Evolutionary conservation across 768 basidiomycete species (phyloP).

Genomic region (Bullera alba): DNA sequence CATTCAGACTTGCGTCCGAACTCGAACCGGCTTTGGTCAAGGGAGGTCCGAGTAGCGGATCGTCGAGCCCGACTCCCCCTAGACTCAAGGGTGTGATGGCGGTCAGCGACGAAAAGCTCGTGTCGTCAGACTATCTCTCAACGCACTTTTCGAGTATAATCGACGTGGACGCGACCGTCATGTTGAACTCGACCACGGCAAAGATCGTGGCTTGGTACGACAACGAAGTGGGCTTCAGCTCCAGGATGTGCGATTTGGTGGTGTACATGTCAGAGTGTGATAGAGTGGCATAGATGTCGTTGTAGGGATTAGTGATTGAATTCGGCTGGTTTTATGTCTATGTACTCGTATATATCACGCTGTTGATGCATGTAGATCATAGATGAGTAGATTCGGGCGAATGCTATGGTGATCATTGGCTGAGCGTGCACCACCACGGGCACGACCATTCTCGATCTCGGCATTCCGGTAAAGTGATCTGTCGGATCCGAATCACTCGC

Average conservation of each 20-base stretch:
- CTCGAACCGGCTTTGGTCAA: conserved; percentile 11
- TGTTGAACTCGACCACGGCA: conserved; percentile 36
- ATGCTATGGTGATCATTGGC: too few species aligned
- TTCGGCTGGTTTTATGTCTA: too few species aligned
- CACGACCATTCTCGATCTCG: too few species aligned
- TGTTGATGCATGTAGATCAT: too few species aligned
- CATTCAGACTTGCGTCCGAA: conserved; percentile 36
- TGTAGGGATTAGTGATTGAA: too few species aligned
- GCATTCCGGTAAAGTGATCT: too few species aligned
- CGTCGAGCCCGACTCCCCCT: conserved; percentile 8
- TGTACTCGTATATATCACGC: too few species aligned
- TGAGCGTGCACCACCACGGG: too few species aligned
- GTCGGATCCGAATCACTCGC: too few species aligned
- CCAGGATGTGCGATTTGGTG: conserved; percentile 36
- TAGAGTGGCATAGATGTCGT: too few species aligned
- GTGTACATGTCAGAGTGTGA: conserved; percentile 33
- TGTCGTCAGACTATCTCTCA: conserved; percentile 44
- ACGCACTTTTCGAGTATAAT: conserved; percentile 33
- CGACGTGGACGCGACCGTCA: conserved; percentile 40
- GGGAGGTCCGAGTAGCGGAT: background rate
- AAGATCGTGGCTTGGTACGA: conserved; percentile 46
- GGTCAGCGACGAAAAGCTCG: conserved; percentile 45
- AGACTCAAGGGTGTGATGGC: conserved; percentile 33
- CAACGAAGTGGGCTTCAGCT: conserved; percentile 43
- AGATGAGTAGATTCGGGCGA: too few species aligned